Conservation (phyloP, 1,284 basidiomycete genomes). For the Veloporphyrellus conicus region DNA sequence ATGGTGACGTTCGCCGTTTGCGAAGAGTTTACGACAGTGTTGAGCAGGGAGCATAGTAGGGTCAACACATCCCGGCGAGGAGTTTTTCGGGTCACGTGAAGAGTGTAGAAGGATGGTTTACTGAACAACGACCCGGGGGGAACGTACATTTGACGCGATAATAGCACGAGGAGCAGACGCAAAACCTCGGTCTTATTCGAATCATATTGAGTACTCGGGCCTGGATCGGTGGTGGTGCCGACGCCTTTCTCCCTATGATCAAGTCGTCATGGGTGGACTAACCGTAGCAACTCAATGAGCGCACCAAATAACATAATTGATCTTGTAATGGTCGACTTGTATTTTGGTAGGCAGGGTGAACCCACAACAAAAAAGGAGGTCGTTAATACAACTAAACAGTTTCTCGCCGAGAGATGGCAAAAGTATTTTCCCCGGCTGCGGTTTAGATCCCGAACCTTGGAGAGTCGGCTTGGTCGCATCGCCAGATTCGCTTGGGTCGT, state of each 20-base stretch:
- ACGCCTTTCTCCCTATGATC: conserved; percentile 79
- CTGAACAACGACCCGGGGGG: conserved; percentile 67
- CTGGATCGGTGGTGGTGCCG: conserved; percentile 74
- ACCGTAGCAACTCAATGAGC: conserved; percentile 24
- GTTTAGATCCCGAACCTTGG: conserved; percentile 20
- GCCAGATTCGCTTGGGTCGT: conserved; percentile 33
- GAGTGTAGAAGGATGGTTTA: conserved; percentile 69
- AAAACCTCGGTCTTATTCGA: conserved; percentile 82
- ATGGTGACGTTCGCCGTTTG: conserved; percentile 47
- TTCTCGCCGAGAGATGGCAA: conserved; percentile 75
- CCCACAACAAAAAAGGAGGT: conserved; percentile 86
- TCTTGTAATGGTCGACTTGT: conserved; percentile 77
- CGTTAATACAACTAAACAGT: conserved; percentile 73
- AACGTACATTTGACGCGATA: conserved; percentile 84
- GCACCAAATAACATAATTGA: conserved; percentile 82
- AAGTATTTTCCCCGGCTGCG: conserved; percentile 44
- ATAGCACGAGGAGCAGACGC: conserved; percentile 76
- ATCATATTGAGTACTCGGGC: conserved; percentile 65
- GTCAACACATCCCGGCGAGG: conserved; percentile 81
- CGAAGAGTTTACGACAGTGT: conserved; percentile 76
- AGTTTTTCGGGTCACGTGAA: conserved; percentile 72
- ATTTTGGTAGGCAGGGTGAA: conserved; percentile 81
- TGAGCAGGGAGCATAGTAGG: conserved; percentile 84
- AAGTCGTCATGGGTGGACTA: conserved; percentile 13
- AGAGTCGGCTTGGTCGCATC: conserved; percentile 15